Conservation (phyloP, 768 basidiomycete genomes). For the Boletus tylopilopsis region DNA sequence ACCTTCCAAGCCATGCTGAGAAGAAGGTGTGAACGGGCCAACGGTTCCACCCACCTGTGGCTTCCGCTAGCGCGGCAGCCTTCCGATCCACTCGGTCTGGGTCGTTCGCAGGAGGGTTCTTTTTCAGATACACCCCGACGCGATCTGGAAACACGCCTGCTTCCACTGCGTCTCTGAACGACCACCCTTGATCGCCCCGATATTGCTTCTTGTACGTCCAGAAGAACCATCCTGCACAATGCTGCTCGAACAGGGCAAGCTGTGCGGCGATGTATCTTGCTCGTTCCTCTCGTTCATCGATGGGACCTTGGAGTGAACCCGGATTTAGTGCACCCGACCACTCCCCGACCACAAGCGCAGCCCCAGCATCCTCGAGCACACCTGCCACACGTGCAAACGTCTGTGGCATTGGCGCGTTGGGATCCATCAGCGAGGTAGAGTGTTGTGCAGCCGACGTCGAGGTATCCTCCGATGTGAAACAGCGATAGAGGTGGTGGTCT, state of each 20-base stretch:
- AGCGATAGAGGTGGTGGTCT: conserved; percentile 83
- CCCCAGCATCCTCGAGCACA: conserved; percentile 37
- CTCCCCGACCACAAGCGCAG: conserved; percentile 67
- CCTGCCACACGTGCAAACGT: conserved; percentile 38
- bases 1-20: conserved; percentile 24
- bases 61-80: conserved; percentile 28
- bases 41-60: conserved; percentile 28
- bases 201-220: conserved; percentile 80
- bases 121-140: conserved; percentile 41
- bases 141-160: conserved; percentile 57
- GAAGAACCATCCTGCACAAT: conserved; percentile 75
- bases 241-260: conserved; percentile 56
- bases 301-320: conserved; percentile 48
- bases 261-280: conserved; percentile 58
- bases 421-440: conserved; percentile 43
- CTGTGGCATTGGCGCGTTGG: conserved; percentile 35
- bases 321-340: conserved; percentile 78
- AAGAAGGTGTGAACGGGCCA: conserved; percentile 16
- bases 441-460: conserved; percentile 52
- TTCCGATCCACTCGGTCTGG: conserved; percentile 24
- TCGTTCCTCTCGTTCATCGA: conserved; percentile 40
- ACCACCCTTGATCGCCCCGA: conserved; percentile 71
- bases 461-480: conserved; percentile 63
- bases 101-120: conserved; percentile 12
- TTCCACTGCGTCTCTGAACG: conserved; percentile 58